phyloP scores from a whole-genome alignment of 2,329 filamentous ascomycete genomes.

The Clonostachys sp. region DNA sequence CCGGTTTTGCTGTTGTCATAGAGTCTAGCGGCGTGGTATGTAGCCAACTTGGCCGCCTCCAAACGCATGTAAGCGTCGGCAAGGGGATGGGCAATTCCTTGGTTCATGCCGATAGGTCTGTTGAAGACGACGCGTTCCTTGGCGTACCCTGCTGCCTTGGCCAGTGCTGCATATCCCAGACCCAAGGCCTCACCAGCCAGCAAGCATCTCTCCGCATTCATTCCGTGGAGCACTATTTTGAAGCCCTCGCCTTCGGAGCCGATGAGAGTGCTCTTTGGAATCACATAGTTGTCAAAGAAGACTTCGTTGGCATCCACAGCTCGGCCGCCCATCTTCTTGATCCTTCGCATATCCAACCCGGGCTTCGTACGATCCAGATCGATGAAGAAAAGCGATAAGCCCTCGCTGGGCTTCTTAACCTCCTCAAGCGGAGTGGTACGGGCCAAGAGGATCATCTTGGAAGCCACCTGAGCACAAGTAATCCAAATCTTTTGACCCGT shows the following conservation, averaged over 20 bases:
- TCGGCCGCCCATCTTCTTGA: constrained; percentile 81
- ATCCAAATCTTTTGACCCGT: constrained; percentile 89
- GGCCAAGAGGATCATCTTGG: constrained; percentile 78
- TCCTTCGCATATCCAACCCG: constrained; percentile 62
- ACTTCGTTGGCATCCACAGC: constrained; percentile 84
- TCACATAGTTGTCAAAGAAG: constrained; percentile 75
- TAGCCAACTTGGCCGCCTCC: constrained; percentile 60
- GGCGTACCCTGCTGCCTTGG: constrained; percentile 61
- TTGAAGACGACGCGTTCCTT: constrained; percentile 61
- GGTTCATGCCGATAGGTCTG: constrained; percentile 62
- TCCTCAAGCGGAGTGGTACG: constrained; percentile 68
- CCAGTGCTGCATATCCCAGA: constrained; percentile 68
- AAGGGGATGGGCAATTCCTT: constrained; percentile 61
- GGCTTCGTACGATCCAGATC: constrained; percentile 60
- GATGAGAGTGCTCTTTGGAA: constrained; percentile 61
- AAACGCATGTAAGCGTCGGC: constrained; percentile 62
- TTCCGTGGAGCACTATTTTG: constrained; percentile 72
- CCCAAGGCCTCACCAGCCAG: constrained; percentile 77
- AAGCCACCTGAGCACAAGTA: constrained; percentile 75
- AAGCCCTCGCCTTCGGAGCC: constrained; percentile 74
- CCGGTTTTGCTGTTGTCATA: constrained; percentile 53
- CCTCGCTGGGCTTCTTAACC: constrained; percentile 66
- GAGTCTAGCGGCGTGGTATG: constrained; percentile 59
- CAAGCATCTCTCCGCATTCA: constrained; percentile 75
- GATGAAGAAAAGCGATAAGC: constrained; percentile 77